These are phyloP conservation scores for Niebla homalea DNA, from an alignment of 495 filamentous ascomycete species.

Conservation along the genomic window DNA sequence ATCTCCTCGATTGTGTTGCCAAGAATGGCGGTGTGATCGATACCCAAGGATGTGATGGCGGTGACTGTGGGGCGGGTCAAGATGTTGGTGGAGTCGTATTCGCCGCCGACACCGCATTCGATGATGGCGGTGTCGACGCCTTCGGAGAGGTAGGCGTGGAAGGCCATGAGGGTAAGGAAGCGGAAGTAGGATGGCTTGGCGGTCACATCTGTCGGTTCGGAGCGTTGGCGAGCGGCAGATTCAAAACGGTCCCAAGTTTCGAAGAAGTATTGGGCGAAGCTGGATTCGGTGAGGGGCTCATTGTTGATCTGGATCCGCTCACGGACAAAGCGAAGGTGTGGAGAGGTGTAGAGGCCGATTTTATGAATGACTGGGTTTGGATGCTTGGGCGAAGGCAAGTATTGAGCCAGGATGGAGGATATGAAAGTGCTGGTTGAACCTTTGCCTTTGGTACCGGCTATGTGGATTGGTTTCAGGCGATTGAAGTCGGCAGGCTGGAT, in stretches of 20 bases:
- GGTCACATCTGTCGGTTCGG: slow-evolving; percentile 16
- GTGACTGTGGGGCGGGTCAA: slow-evolving; percentile 56
- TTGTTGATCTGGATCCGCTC: slow-evolving; percentile 82
- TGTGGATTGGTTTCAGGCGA: slow-evolving; percentile 62
- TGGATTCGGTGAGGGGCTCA: slow-evolving; percentile 54
- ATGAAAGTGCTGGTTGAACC: slow-evolving; percentile 65
- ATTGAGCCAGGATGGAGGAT: slow-evolving; percentile 47
- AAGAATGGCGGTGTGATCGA: slow-evolving; percentile 73
- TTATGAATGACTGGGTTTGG: slow-evolving; percentile 35
- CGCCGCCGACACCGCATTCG: slow-evolving; percentile 87
- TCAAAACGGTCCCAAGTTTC: slow-evolving; percentile 74
- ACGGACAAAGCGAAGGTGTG: slow-evolving; percentile 74
- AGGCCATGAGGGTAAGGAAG: slow-evolving; percentile 79
- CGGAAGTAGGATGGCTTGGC: slow-evolving; percentile 80
- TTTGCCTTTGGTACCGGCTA: slow-evolving; percentile 91
- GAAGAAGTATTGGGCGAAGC: slow-evolving; percentile 79
- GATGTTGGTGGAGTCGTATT: slow-evolving; percentile 91
- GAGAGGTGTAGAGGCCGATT: slow-evolving; percentile 78
- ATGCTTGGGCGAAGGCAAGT: slow-evolving; percentile 25
- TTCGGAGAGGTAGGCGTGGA: slow-evolving; percentile 73
- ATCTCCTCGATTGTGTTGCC: slow-evolving; percentile 80
- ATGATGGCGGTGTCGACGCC: slow-evolving; percentile 73
- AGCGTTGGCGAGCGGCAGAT: slow-evolving; percentile 26
- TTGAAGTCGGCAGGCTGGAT: slow-evolving; percentile 60
- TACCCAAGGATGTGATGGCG: slow-evolving; percentile 74